Conservation (phyloP, 805 yeast species). For the Teunomyces panamensis region DNA sequence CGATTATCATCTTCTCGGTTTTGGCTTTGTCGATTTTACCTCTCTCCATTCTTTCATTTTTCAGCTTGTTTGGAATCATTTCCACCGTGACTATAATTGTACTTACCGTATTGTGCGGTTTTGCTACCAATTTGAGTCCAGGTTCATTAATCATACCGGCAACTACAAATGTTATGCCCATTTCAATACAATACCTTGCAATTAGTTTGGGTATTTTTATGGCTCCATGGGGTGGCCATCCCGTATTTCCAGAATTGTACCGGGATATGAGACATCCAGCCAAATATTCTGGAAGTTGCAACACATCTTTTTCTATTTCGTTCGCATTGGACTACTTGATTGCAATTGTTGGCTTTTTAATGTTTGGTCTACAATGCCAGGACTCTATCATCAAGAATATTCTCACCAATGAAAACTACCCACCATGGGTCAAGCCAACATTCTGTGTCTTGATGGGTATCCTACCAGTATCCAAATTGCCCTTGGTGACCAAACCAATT, state of each 20-base stretch:
- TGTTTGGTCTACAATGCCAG: slow-evolving; percentile 51
- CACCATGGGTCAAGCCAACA: slow-evolving; percentile 43
- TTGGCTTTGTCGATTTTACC: slow-evolving; percentile 65
- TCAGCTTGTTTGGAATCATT: slow-evolving; percentile 67
- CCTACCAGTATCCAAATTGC: slow-evolving; percentile 81
- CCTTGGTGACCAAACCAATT: slow-evolving; percentile 80
- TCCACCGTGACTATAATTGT: slow-evolving; percentile 65
- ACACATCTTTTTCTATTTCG: slow-evolving; percentile 59
- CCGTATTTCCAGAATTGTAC: slow-evolving; percentile 71
- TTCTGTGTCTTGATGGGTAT: slow-evolving; percentile 73
- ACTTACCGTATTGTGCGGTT: slow-evolving; percentile 60
- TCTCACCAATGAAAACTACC: slow-evolving; percentile 46
- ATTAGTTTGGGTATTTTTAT: slow-evolving; percentile 65
- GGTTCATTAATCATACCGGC: slow-evolving; percentile 70
- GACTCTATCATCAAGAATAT: slow-evolving; percentile 54
- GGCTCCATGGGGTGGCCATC: slow-evolving; percentile 87
- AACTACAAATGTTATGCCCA: slow-evolving; percentile 68
- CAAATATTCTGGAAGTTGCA: slow-evolving; percentile 52
- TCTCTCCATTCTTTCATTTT: slow-evolving; percentile 64
- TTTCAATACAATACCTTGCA: slow-evolving; percentile 46
- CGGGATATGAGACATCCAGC: slow-evolving; percentile 69
- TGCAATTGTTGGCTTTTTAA: slow-evolving; percentile 62
- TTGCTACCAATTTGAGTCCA: slow-evolving; percentile 57
- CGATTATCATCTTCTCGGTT: slow-evolving; percentile 34
- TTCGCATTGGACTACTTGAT: slow-evolving; percentile 58